These are phyloP conservation scores for Trypanosoma scelopori DNA, from an alignment of 208 protist species.

Conservation along the genomic window DNA sequence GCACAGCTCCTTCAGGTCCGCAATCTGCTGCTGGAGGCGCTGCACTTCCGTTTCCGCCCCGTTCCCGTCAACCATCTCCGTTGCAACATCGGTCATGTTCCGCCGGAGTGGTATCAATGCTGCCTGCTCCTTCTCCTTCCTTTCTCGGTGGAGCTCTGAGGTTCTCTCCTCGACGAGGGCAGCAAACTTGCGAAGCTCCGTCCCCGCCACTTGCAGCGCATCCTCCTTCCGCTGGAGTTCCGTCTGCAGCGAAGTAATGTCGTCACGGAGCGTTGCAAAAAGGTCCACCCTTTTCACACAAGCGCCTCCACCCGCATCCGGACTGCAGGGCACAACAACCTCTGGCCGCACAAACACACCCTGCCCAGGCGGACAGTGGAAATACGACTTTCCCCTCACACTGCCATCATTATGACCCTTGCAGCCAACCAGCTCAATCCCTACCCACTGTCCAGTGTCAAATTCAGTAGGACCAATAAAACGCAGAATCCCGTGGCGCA, in stretches of 20 bases:
- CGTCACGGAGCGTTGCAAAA: background rate
- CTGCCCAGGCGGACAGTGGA: slow-evolving; percentile 44
- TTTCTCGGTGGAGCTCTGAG: background rate
- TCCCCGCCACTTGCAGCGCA: background rate
- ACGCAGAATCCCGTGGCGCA: slow-evolving; percentile 60
- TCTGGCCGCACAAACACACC: slow-evolving; percentile 63
- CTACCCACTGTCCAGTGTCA: slow-evolving; percentile 51
- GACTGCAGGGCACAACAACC: slow-evolving; percentile 35
- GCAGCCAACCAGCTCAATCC: slow-evolving; percentile 55
- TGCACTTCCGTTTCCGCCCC: background rate
- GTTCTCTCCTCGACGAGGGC: background rate
- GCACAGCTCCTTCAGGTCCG: slow-evolving; percentile 14
- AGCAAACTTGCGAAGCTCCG: background rate
- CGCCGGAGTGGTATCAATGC: too few species aligned
- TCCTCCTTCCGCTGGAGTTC: slow-evolving; percentile 7
- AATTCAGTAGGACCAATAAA: slow-evolving; percentile 59
- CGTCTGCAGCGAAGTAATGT: slow-evolving; percentile 9
- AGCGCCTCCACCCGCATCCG: background rate
- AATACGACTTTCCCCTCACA: slow-evolving; percentile 51
- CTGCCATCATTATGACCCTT: slow-evolving; percentile 48
- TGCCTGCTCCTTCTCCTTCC: background rate
- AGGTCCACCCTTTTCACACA: background rate
- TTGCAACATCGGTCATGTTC: background rate
- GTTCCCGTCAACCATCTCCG: background rate
- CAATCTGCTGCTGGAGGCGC: slow-evolving; percentile 3